Percentiles rank a stretch among this genome's conserved stretches.
Evolutionary conservation across 306 rosid species (phyloP).

Genomic region (Begonia loranthoides): DNA sequence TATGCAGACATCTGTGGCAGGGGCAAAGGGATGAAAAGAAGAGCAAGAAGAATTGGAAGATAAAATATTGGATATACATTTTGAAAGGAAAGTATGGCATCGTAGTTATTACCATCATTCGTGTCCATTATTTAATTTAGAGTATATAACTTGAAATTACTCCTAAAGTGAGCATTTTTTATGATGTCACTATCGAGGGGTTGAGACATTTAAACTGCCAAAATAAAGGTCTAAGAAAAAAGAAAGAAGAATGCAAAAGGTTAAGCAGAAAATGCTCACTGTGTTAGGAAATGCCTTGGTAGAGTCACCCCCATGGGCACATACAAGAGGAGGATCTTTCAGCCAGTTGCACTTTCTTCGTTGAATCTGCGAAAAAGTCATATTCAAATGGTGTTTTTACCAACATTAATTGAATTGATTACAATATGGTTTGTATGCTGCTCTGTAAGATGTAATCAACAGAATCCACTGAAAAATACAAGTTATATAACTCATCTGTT

Average conservation of each 20-base stretch:
- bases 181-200: no score
- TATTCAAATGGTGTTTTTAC: neutral
- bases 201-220: no score
- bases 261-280: conserved; percentile 12
- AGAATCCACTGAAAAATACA: neutral
- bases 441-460: no score
- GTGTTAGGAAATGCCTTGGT: conserved; percentile 68
- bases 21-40: neutral
- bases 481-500: neutral
- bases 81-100: no score
- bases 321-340: conserved; percentile 57
- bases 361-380: conserved; percentile 33
- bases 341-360: conserved; percentile 52
- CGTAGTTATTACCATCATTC: no score
- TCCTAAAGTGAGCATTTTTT: no score
- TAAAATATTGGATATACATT: neutral
- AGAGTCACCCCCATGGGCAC: conserved; percentile 94
- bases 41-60: neutral
- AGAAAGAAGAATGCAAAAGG: no score
- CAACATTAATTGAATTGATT: neutral
- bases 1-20: conserved; percentile 60
- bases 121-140: no score
- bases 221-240: no score
- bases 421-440: no score
- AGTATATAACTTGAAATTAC: no score